Base-by-base conservation (phyloP, 345 rosid genomes). In the Schrenkiella parvula region DNA sequence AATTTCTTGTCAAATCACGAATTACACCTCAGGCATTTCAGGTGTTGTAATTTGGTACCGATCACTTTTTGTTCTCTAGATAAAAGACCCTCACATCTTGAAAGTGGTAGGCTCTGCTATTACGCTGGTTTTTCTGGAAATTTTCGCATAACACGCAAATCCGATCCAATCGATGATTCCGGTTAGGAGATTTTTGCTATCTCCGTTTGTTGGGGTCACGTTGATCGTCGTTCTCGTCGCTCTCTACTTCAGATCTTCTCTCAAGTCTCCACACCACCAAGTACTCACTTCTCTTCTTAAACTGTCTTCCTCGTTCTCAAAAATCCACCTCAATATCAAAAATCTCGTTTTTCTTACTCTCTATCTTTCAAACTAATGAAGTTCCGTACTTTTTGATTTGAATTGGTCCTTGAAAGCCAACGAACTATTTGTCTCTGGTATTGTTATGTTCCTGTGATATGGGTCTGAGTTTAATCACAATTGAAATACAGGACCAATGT, bases 201-300 rank as follows among this genome's bases (percentile, higher is more conserved):
- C 88, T 70, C 81, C 87, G n/a, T 65, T 73, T 28, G 38, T 80
- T 0, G 85, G 77, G 19, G 48, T 85, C 22, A 69, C 93, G 17
- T 51, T 81, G 54, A 66, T 82, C 21, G 84, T 80, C 19, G 57
- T 85, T 72, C 44, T 88, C 34, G 19, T 83, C 4, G 89, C 95
- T 19, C 29, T 88, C 52, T 53, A 78, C 62, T 39, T 79, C 66
- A 86, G 80, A 79, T 81, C 71, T 72, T 70, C 80, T 26, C 63
- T 74, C 65, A 80, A 78, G 50, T 38, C 70, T 55, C 62, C 66
- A 47, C 71, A 82, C 41, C 66, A 64, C 17, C 83, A 85, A 87
- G 88, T 84, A 58, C 42, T 31, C 70, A 32, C 60, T 70, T 51
- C 28, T 62, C 37, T 56, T 64, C 34, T 42, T 43, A 6, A 1